Conservation (phyloP, 768 basidiomycete species). For the Mycena haematopus region DNA sequence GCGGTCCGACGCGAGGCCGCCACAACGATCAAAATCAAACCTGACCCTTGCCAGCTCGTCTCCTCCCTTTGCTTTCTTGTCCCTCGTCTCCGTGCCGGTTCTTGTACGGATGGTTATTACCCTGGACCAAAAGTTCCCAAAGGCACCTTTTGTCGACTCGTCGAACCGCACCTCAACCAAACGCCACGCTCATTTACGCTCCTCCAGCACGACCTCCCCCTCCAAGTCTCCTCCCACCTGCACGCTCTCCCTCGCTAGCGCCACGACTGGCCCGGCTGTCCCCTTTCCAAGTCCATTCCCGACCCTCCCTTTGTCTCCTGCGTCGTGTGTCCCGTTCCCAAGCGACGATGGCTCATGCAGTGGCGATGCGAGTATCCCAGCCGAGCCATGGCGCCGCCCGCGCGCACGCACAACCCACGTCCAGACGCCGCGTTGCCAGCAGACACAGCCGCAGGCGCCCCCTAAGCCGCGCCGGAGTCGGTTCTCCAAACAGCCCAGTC, state of each 20-base stretch:
- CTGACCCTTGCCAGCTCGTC: too few relatives aligned
- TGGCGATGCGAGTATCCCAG: background rate
- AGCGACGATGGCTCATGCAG: background rate
- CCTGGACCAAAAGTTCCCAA: background rate
- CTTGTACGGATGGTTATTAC: background rate
- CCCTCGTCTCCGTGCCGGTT: too few relatives aligned
- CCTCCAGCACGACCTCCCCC: background rate
- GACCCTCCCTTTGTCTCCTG: background rate
- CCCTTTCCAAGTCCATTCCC: background rate
- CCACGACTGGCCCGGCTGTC: background rate
- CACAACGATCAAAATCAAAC: too few relatives aligned
- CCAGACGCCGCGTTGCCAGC: constrained; percentile 10
- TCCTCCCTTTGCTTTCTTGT: too few relatives aligned
- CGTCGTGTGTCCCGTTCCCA: constrained; percentile 16
- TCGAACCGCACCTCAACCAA: constrained; percentile 8
- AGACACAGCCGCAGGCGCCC: background rate
- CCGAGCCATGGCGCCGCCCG: constrained; percentile 5
- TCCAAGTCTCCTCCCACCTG: constrained; percentile 24
- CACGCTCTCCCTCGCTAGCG: constrained; percentile 19
- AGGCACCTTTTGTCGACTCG: constrained; percentile 11
- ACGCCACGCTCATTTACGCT: constrained; percentile 20
- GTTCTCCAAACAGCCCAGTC: background rate
- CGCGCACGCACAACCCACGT: constrained; percentile 24
- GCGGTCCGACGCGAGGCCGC: too few relatives aligned
- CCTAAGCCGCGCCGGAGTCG: background rate